Evolutionary conservation across 805 yeast species (phyloP), one percentile per base, ranked within the genome.

Genomic region (Candida vartiovaarae): DNA sequence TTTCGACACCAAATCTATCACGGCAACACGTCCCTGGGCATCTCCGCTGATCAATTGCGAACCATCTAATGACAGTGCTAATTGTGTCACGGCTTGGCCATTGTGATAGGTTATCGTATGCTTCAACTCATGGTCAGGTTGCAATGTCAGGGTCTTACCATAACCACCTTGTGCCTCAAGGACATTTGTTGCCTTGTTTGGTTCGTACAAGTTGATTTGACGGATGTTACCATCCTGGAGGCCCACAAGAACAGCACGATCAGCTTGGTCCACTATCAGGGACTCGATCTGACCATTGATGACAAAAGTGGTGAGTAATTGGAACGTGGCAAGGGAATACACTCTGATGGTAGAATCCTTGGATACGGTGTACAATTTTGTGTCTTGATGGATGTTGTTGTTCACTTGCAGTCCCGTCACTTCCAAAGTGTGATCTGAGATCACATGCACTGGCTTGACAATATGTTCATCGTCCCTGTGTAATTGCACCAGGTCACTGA

Each of bases 1-100:
- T 55, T 76, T 80, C 1, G 91, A 79, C 11, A 71, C 74, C 5
- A 81, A 68, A 61, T 91, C 97, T 53, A 82, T 74, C 1, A 81
- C 70, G 34, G 75, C 74, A 2, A 86, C 76, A 28, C 75, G 70
- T 1, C 97, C 97, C n/a, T 40, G 32, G 0, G 72, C 61, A 57
- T 86, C 95, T 32, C 96, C 97, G 5, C 88, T 76, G 3, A 84
- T 66, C 5, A 90, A 55, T 32, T 67, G 61, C 15, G 90, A 77
- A 4, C 91, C 95, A 58, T 90, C 97, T 56, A 84, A 65, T 5
- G 89, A 78, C 3, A 85, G 62, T 2, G 66, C 68, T 41, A 89
- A 51, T 34, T 75, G 65, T 0, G 86, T 75, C 3, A 84, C 76
- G 8, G 54, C 26, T 5, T 40, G 33, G 3, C 59, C 68, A 27